Percentiles rank a stretch among this genome's conserved stretches.
These are phyloP conservation scores for Murraya koenigii DNA, from an alignment of 345 rosid species.

Conservation along the genomic window DNA sequence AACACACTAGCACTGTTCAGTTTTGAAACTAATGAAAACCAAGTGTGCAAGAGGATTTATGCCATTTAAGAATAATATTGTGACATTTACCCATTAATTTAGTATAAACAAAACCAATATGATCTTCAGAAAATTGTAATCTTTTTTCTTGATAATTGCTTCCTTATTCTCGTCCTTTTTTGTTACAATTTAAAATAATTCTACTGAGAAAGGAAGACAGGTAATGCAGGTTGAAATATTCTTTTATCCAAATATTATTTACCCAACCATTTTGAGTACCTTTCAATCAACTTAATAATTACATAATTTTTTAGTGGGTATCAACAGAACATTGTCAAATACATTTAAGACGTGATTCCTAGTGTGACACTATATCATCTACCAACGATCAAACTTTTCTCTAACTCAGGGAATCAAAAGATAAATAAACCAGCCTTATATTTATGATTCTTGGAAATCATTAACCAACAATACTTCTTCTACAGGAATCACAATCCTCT, in stretches of 20 bases:
- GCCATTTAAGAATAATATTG: no score
- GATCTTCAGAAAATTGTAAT: no score
- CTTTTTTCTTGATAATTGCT: no score
- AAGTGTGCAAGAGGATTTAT: not conserved
- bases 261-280: not conserved
- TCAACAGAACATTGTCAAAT: not conserved
- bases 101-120: not conserved
- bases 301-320: not conserved
- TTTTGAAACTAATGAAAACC: not conserved
- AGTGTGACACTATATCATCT: not conserved
- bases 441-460: not conserved
- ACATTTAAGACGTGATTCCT: no score
- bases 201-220: no score
- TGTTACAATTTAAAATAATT: no score
- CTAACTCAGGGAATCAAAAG: no score
- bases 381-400: not conserved
- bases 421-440: not conserved
- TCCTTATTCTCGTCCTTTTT: no score
- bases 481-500: not conserved
- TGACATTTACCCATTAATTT: not conserved
- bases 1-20: not conserved
- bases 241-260: not conserved
- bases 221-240: no score
- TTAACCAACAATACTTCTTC: not conserved
- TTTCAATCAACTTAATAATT: not conserved